These are phyloP conservation scores for Cryptococcus amylolentus DNA, from an alignment of 1,284 basidiomycete species.

Conservation along the genomic window DNA sequence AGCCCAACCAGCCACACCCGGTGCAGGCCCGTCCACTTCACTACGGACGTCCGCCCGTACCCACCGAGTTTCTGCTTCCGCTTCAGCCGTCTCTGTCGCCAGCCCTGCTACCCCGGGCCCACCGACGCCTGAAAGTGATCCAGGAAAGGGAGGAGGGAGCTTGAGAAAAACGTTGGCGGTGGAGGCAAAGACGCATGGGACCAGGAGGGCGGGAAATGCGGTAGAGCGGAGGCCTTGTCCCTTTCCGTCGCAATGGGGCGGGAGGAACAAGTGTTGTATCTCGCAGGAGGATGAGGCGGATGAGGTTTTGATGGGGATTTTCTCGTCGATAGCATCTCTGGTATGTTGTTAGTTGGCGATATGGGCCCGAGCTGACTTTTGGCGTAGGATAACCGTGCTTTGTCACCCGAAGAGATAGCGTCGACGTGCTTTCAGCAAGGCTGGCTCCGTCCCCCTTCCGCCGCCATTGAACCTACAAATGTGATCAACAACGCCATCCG, in stretches of 20 bases:
- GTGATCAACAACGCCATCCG: conserved; percentile 45
- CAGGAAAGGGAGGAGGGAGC: not conserved
- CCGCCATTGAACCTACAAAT: conserved; percentile 37
- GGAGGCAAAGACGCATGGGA: conserved; percentile 37
- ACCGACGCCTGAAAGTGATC: conserved; percentile 8
- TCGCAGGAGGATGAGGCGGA: conserved; percentile 42
- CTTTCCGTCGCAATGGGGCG: conserved; percentile 39
- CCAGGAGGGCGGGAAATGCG: conserved; percentile 31
- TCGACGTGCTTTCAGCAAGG: conserved; percentile 37
- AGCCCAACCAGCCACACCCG: conserved; percentile 10
- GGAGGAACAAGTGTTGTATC: conserved; percentile 36
- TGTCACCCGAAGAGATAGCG: conserved; percentile 44
- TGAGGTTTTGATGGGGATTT: conserved; percentile 45
- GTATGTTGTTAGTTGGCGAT: conserved; percentile 26
- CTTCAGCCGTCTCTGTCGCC: conserved; percentile 3
- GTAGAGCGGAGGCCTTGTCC: conserved; percentile 37
- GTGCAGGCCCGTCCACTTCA: not conserved
- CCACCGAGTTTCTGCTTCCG: not conserved
- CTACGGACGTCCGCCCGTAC: not conserved
- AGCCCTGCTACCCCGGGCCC: conserved; percentile 8
- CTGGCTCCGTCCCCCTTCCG: conserved; percentile 45
- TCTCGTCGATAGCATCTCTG: conserved; percentile 34
- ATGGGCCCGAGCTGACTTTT: conserved; percentile 7
- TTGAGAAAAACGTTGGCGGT: conserved; percentile 7
- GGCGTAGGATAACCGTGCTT: conserved; percentile 43